Base-by-base conservation (phyloP, 1,284 basidiomycete species). In the Boletus subluridellus region DNA sequence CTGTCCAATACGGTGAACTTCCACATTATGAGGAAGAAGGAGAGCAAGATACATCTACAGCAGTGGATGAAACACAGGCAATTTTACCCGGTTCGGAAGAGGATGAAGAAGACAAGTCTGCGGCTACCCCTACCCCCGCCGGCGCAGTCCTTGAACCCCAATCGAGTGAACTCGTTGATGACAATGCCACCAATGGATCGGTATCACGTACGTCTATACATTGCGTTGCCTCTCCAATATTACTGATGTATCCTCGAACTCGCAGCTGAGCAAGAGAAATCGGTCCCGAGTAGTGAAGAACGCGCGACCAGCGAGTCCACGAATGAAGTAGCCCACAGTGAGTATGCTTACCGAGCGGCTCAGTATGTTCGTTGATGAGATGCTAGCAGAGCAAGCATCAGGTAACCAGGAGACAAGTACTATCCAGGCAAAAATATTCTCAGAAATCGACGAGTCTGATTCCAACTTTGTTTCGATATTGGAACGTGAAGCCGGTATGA, bases 401-500 rank as follows among this genome's bases (percentile, higher is more conserved):
- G 49, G 52, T 60, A 62, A 57, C 48, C 55, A 50, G 26, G 64
- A 59, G 39, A 52, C 64, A 58, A 54, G 56, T 54, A n/a, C 52
- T 24, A 11, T 38, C 9, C 56, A 41, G 15, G 35, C 51, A 21
- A 61, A 49, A 26, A 26, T 55, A 48, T 57, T 59, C 30, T 60
- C 60, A 11, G 49, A 59, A 55, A 60, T 62, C 52, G 66, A 70
- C 35, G 64, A 66, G 49, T 69, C 69, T 58, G 71, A 68, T 61
- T 64, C 62, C 17, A 66, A 67, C 49, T 64, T 67, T 54, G 58
- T 72, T 45, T 55, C 60, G 9, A 57, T 68, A 48, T 49, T 73
- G 54, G 67, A 69, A 55, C 65, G 60, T 58, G 68, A 69, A 60
- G 66, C 63, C 61, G 65, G 68, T 60, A 61, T 53, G 63, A 37